Base-by-base conservation (phyloP, 2,329 filamentous ascomycete species). In the Chrysoporthe austroafricana region DNA sequence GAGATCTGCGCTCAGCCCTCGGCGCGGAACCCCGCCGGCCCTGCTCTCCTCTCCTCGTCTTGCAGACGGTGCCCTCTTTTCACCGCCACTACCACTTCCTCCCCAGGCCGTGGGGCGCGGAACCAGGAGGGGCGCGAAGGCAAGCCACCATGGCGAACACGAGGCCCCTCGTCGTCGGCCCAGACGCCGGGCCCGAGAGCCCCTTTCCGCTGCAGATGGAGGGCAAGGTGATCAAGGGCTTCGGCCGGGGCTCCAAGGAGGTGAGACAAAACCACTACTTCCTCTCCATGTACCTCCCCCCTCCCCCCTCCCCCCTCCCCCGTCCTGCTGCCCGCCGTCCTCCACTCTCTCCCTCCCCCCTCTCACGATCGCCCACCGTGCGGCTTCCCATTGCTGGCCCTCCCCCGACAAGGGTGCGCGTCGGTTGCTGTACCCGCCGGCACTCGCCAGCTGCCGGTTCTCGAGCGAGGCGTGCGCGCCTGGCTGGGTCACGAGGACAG, bases 201-300 rank as follows among this genome's bases (percentile, higher is more conserved):
- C 96, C 96, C 0, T 98, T 90, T 78, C 96, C 96, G 0, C 85
- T 97, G 73, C 88, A 86, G 73, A 90, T 98, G 81, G 90, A 91
- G 70, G 96, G 96, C 34, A 88, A 90, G 66, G 94, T 99, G 34
- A 94, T 97, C 74, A 91, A 92, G 74, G 96, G 96, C 44, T 98
- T 98, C 78, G 95, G 96, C 54, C 88, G 96, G 69, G 96, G 96
- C 18, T 97, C 93, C 75, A 96, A 94, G 83, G 94, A 97, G 81
- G 92, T 94, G 77, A 68, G 80, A 76, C 54, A 26, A 26, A 26
- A 2, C 26, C 2, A 9, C 46, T 54, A 56, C 42, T 50, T 50
- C 58, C 34, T 16, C 39, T 46, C 16, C 44, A 56, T 42, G 58
- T 36, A 39, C 63, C 43, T 66, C 18, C 46, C 18, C 48, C 43